Evolutionary conservation across 1,284 basidiomycete species (phyloP), one percentile per base, ranked within the genome.

Genomic region (Sphagnurus paluster): DNA sequence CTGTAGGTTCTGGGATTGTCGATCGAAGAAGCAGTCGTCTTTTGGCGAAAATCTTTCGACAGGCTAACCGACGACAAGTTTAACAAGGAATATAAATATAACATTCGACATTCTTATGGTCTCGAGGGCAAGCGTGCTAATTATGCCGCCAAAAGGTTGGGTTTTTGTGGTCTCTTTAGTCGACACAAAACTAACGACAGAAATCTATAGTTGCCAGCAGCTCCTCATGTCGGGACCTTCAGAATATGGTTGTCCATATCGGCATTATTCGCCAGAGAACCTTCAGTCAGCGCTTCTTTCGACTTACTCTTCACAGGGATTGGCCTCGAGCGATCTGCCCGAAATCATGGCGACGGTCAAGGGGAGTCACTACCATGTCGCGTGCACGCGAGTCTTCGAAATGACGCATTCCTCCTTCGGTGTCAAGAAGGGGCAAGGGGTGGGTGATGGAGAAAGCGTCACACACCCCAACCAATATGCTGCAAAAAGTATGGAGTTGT

Each of bases 41-140:
- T 98, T 70, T 99, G 97, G 97, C 77, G 93, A 44, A 87, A 87
- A 57, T 87, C 88, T 25, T 98, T 97, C 65, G 71, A 68, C 50
- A 77, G 72, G 28, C 82, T 91, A 48, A 84, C 84, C 17, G 95
- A 98, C 55, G 94, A 99, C 70, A 90, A 95, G 67, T 99, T 99
- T 72, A 95, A 94, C 72, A 99, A 99, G 66, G 92, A 98, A 63
- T 90, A 98, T 75, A 87, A 85, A 58, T 99, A 99, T 69, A 99
- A 99, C 59, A 95, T 99, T 57, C 85, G 96, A 30, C 97, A 99
- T 68, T 87, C 84, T 7, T 99, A 90, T 64, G 97, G 97, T 36
- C 74, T 98, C 34, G 97, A 99, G 66, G 97, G 97, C 6, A 90
- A 88, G 62, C 82, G 96, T 32, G 88, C 87, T 41, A 98, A 98